Evolutionary conservation across 2,329 filamentous ascomycete genomes (phyloP).

Genomic region (Podosphaera fusca): DNA sequence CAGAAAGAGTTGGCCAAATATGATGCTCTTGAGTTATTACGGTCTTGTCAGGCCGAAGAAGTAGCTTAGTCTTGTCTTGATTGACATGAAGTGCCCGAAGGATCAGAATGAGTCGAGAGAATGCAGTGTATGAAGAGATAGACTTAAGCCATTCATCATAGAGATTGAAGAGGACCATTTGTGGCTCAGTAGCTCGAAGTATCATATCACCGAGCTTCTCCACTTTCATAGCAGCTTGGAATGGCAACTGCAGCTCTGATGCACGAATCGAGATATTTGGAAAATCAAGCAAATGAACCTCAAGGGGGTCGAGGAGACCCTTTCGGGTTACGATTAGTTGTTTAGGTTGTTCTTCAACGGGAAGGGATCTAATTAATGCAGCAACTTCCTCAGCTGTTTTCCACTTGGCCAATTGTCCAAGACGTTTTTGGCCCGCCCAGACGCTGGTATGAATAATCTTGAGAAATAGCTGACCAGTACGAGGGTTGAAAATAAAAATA

Average conservation of each 20-base stretch:
- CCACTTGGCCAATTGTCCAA: conserved; percentile 95
- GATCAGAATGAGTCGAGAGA: conserved; percentile 84
- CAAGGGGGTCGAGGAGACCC: conserved; percentile 85
- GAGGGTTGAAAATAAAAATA: conserved; percentile 99
- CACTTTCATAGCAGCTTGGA: conserved; percentile 99
- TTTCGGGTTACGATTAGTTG: conserved; percentile 96
- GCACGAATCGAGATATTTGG: conserved; percentile 97
- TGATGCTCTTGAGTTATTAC: conserved; percentile 97
- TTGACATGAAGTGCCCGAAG: conserved; percentile 91
- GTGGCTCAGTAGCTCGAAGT: conserved; percentile 86
- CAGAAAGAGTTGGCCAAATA: conserved; percentile 85
- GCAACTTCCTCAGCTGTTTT: conserved; percentile 99
- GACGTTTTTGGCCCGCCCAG: conserved; percentile 97
- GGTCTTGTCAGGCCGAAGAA: conserved; percentile 87
- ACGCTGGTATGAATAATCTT: conserved; percentile 99
- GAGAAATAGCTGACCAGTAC: conserved; percentile 87
- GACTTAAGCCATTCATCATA: conserved; percentile 99
- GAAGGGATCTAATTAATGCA: conserved; percentile 80
- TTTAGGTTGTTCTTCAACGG: conserved; percentile 95
- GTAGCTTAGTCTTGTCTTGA: conserved; percentile 91
- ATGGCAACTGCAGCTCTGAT: conserved; percentile 86
- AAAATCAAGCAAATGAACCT: conserved; percentile 94
- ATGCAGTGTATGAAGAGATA: conserved; percentile 94
- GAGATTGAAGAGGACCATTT: conserved; percentile 98
- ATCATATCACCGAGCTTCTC: conserved; percentile 99